phyloP scores from a whole-genome alignment of 2,329 filamentous ascomycete species.

The Pseudopithomyces maydicus region DNA sequence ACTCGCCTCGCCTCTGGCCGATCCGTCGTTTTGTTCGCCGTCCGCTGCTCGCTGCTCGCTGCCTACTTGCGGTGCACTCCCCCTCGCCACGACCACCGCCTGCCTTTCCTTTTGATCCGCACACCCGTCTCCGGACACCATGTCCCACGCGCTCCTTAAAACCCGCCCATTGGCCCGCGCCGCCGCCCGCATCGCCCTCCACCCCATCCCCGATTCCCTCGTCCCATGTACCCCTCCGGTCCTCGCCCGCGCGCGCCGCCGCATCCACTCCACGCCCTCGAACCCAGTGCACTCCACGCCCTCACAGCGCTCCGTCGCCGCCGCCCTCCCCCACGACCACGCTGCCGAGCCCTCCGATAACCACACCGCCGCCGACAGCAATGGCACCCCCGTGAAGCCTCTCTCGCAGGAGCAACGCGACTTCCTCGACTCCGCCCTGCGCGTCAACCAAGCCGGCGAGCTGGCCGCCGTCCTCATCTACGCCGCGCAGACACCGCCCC shows the following conservation, averaged over 20 bases:
- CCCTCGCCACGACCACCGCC: not conserved
- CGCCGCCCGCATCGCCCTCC: conserved; percentile 1
- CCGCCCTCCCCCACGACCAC: conserved; percentile 10
- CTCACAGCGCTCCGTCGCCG: conserved; percentile 8
- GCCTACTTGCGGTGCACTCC: not conserved
- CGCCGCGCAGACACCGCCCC: conserved; percentile 80
- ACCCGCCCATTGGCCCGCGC: conserved; percentile 23
- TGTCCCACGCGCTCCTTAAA: conserved; percentile 23
- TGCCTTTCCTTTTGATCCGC: conserved; percentile 1
- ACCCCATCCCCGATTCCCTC: conserved; percentile 4
- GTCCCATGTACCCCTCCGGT: conserved; percentile 25
- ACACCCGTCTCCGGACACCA: conserved; percentile 7
- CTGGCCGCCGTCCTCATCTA: conserved; percentile 97
- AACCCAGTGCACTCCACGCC: conserved; percentile 8
- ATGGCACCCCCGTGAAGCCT: conserved; percentile 22
- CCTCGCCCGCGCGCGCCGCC: conserved; percentile 15
- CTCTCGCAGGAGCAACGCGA: conserved; percentile 37
- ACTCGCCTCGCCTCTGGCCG: too few relatives aligned
- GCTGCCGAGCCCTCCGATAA: not conserved
- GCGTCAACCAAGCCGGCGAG: conserved; percentile 97
- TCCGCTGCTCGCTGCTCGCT: not conserved
- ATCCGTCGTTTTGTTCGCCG: not conserved
- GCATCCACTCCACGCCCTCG: conserved; percentile 12
- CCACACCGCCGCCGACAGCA: conserved; percentile 12
- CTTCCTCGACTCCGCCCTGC: conserved; percentile 60